Conservation (phyloP, 768 basidiomycete species). For the Boletus rubescentipes region DNA sequence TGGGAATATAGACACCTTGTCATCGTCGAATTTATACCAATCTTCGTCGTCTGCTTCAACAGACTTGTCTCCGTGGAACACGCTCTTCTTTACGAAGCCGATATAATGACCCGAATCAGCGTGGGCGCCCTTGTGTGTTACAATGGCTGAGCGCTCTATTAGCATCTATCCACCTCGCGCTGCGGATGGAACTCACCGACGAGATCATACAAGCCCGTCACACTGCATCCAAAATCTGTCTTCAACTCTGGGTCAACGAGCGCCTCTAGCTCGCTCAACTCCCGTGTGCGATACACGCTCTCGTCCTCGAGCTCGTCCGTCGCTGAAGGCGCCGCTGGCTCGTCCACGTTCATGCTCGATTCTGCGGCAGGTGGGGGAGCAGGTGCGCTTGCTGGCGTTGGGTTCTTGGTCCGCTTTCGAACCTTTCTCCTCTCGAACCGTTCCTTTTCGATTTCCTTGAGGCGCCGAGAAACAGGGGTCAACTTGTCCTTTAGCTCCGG, state of each 20-base stretch:
- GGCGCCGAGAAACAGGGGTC: constrained; percentile 63
- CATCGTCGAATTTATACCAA: constrained; percentile 98
- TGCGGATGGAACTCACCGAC: constrained; percentile 56
- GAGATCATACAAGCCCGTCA: constrained; percentile 86
- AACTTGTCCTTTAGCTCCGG: constrained; percentile 76
- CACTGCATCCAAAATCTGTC: constrained; percentile 70
- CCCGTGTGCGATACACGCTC: constrained; percentile 57
- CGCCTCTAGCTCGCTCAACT: constrained; percentile 60
- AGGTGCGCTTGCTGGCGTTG: constrained; percentile 8
- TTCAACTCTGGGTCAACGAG: constrained; percentile 65
- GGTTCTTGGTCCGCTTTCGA: constrained; percentile 66
- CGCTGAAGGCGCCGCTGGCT: constrained; percentile 31
- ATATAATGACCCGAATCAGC: constrained; percentile 98
- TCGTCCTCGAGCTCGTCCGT: constrained; percentile 58
- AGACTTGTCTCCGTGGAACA: constrained; percentile 42
- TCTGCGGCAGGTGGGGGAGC: constrained; percentile 22
- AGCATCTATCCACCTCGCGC: not conserved
- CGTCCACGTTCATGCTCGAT: constrained; percentile 47
- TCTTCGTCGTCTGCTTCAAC: constrained; percentile 57
- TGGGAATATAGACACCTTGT: constrained; percentile 85
- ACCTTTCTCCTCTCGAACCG: constrained; percentile 81
- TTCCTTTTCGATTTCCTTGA: constrained; percentile 83
- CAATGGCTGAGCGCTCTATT: constrained; percentile 62
- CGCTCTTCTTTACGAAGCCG: constrained; percentile 81
- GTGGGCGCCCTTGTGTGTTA: constrained; percentile 95